Base-by-base conservation (phyloP, 2,329 filamentous ascomycete genomes). In the Epichloe typhina region DNA sequence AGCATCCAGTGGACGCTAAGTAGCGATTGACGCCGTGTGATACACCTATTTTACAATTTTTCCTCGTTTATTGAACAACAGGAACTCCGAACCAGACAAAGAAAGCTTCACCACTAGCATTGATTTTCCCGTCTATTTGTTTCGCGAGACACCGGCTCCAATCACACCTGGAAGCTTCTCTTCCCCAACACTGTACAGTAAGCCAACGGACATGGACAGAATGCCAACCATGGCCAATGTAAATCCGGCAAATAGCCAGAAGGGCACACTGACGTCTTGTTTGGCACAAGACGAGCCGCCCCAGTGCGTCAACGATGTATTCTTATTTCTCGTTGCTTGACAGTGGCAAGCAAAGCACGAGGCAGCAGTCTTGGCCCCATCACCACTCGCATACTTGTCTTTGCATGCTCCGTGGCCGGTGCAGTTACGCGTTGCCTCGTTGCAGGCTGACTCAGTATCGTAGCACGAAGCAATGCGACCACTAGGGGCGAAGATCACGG, bases 121-220 rank as follows among this genome's bases (percentile, higher is more conserved):
- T 44, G 6, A 23, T 40, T 7, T 19, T 6, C 19, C 46, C 21
- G 12, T 6, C 49, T 62, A 79, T 67, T 83, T 88, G 36, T 82
- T 75, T 52, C 82, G 79, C 56, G 84, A 86, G 38, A 98, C 91
- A 56, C 93, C 93, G 46, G 93, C 93, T n/a, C 89, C 88, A 66
- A 98, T 90, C 8, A 98, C 91, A 59, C 89, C 89, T 0, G 93
- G 93, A 56, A 97, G 73, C 69, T 89, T 85, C 72, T 95, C 83
- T 65, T 86, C 80, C 36, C 91, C 93, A 61, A 97, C 86, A 55
- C 73, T 83, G 67, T 84, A 93, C 50, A 98, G 67, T 74, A 95
- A 72, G 5, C 83, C 81, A 58, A 97, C 83, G 11, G 80, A 82
- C 64, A 85, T 83, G 38, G 74, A 75, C 31, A 94, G 69, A 38